Base-by-base conservation (phyloP, 768 basidiomycete genomes). In the Kwoniella shandongensis region DNA sequence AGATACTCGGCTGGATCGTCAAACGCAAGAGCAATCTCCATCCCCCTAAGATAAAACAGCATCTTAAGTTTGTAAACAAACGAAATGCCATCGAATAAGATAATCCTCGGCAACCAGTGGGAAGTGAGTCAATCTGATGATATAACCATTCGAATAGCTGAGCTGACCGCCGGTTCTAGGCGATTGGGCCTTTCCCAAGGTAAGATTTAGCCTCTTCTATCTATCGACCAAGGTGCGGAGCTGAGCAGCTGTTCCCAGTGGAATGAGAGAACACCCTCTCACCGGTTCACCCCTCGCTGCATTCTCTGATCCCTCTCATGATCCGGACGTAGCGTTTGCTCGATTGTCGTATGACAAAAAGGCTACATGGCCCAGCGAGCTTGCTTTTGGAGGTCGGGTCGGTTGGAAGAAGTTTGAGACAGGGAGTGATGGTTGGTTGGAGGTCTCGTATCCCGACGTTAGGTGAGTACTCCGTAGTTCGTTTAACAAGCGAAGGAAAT, bases 251-350 rank as follows among this genome's bases (percentile, higher is more conserved):
- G n/a, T 8, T 51, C 18, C 7, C 35, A 63, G 71, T 47, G 71
- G 71, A 3, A 73, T 70, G 68, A 44, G 71, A 40, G 71, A 73
- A 40, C 69, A 73, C 40, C 62, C 71, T 12, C 48, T 70, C 18
- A 57, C 57, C n/a, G 51, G 40, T 8, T 62, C 66, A 15, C 66
- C 71, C 18, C 44, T 68, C 4, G 44, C 61, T 25, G 69, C 69
- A 2, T 73, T 63, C 41, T 26, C 39, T n/a, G 50, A 51, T 20
- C 27, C 59, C 2, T 23, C 29, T 2, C 17, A 51, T 5, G 63
- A 66, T 40, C 49, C 60, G 11, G 71, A 66, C 45, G 46, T 65
- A 10, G 62, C 62, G 26, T 66, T 73, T 47, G 71, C 71, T 30
- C 51, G 39, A 10, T 36, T 60, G 20, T 53, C 59, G 5, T 64